A percentile compares a stretch with the other conserved stretches of the same genome.
These are phyloP conservation scores for Xylaria sp. DNA, from an alignment of 2,329 filamentous ascomycete species.

Conservation along the genomic window DNA sequence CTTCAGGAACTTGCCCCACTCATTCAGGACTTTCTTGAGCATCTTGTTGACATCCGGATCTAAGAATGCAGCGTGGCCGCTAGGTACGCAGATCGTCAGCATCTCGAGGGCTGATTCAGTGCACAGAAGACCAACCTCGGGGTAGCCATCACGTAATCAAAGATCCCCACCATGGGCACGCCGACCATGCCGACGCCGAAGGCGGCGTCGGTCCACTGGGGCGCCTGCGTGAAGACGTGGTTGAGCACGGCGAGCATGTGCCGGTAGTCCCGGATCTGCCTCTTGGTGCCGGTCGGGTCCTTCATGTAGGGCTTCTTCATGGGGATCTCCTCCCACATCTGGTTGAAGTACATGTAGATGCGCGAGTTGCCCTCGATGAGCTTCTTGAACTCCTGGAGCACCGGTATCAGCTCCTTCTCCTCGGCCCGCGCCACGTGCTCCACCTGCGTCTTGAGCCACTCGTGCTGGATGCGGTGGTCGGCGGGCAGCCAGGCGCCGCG, in stretches of 20 bases:
- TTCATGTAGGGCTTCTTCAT: conserved; percentile 59
- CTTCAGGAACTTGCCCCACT: conserved; percentile 58
- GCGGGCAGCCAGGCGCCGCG: conserved; percentile 60
- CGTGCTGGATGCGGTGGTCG: conserved; percentile 63
- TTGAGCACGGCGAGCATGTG: conserved; percentile 71
- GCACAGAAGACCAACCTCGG: conserved; percentile 42
- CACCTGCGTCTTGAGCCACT: conserved; percentile 63
- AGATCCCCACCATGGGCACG: conserved; percentile 55
- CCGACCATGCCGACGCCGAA: conserved; percentile 56
- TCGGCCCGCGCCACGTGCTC: conserved; percentile 56
- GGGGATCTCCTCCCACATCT: conserved; percentile 72
- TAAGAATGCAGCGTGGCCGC: conserved; percentile 57
- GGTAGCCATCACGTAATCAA: conserved; percentile 61
- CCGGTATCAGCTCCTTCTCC: conserved; percentile 56
- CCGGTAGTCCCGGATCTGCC: conserved; percentile 64
- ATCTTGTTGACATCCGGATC: conserved; percentile 58
- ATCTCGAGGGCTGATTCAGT: not conserved
- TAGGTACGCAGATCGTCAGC: conserved; percentile 10
- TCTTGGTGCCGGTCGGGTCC: conserved; percentile 62
- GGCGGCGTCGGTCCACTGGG: conserved; percentile 56
- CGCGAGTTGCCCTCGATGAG: conserved; percentile 67
- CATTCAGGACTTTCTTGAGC: conserved; percentile 58
- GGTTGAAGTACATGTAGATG: conserved; percentile 66
- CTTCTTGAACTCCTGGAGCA: conserved; percentile 64
- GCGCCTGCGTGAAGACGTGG: conserved; percentile 55